phyloP scores from a whole-genome alignment of 176 grass and related monocot species.

The Rhynchospora tenuis region DNA sequence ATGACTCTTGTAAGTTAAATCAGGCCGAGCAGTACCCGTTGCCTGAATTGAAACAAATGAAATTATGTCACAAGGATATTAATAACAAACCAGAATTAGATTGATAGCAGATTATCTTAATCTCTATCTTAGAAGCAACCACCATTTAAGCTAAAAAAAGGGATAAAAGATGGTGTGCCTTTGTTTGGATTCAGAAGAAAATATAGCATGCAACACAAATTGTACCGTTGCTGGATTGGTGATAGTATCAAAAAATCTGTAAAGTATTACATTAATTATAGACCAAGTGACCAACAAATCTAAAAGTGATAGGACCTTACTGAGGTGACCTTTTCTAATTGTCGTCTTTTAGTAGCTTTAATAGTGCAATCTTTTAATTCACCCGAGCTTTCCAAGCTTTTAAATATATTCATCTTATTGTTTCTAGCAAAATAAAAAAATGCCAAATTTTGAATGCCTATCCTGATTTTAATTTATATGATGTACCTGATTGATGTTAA shows the following conservation, averaged over 20 bases:
- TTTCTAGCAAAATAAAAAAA: slow-evolving; percentile 37
- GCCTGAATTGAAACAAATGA: slow-evolving; percentile 34
- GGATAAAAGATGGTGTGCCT: no score
- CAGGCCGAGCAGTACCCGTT: slow-evolving; percentile 22
- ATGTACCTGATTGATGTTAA: not conserved
- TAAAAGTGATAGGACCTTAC: slow-evolving; percentile 43
- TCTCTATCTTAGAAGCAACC: not conserved
- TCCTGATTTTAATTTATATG: not conserved
- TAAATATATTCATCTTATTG: slow-evolving; percentile 34
- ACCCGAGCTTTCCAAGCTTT: slow-evolving; percentile 42
- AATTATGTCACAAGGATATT: not conserved
- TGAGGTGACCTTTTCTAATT: slow-evolving; percentile 73
- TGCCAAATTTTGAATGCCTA: not conserved
- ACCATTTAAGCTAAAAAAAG: not conserved
- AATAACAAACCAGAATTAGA: not conserved
- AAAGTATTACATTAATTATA: not conserved
- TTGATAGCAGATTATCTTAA: not conserved
- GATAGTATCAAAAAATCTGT: not conserved
- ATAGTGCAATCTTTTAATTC: slow-evolving; percentile 48
- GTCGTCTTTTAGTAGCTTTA: slow-evolving; percentile 85
- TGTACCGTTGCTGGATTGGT: not conserved
- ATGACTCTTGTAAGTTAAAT: slow-evolving; percentile 66
- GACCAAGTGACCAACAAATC: not conserved
- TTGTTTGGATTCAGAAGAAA: no score
- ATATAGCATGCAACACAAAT: not conserved